A percentile compares a stretch with the other conserved stretches of the same genome.
Conservation (phyloP, 2,329 filamentous ascomycete genomes). For the Hymenoscyphus albidus region DNA sequence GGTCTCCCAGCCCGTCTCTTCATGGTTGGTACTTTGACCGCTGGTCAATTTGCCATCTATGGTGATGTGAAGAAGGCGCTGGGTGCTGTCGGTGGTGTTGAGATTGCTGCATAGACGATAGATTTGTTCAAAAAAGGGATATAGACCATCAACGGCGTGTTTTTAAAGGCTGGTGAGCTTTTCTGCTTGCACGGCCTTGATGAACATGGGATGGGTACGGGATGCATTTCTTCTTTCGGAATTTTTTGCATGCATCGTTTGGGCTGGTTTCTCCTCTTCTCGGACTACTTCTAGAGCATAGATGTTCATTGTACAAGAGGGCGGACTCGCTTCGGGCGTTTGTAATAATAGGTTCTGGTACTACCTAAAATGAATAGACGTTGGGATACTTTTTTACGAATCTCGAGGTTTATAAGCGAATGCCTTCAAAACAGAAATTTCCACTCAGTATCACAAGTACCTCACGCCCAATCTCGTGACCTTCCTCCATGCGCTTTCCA, state of each 20-base stretch:
- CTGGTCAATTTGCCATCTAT: slow-evolving; percentile 87
- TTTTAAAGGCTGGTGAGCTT: slow-evolving; percentile 12
- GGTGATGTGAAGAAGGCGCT: slow-evolving; percentile 68
- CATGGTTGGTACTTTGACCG: slow-evolving; percentile 64
- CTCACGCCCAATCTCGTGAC: not conserved
- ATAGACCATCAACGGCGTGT: slow-evolving; percentile 7
- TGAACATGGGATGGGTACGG: slow-evolving; percentile 13
- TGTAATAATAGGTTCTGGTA: slow-evolving; percentile 17
- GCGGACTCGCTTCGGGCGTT: slow-evolving; percentile 13
- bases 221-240: slow-evolving; percentile 12
- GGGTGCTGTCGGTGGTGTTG: slow-evolving; percentile 71
- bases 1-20: slow-evolving; percentile 79
- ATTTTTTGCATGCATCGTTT: slow-evolving; percentile 25
- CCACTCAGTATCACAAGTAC: not conserved
- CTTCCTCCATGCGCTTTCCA: not conserved
- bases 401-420: not conserved
- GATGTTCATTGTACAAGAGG: slow-evolving; percentile 20
- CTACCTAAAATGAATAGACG: slow-evolving; percentile 15
- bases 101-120: slow-evolving; percentile 50
- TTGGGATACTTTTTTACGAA: slow-evolving; percentile 11
- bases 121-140: slow-evolving; percentile 7
- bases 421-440: not conserved
- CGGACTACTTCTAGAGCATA: slow-evolving; percentile 26
- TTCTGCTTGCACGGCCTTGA: slow-evolving; percentile 13
- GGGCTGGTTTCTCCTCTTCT: slow-evolving; percentile 23